phyloP scores from a whole-genome alignment of 306 rosid species.

The Inga leiocalycina region DNA sequence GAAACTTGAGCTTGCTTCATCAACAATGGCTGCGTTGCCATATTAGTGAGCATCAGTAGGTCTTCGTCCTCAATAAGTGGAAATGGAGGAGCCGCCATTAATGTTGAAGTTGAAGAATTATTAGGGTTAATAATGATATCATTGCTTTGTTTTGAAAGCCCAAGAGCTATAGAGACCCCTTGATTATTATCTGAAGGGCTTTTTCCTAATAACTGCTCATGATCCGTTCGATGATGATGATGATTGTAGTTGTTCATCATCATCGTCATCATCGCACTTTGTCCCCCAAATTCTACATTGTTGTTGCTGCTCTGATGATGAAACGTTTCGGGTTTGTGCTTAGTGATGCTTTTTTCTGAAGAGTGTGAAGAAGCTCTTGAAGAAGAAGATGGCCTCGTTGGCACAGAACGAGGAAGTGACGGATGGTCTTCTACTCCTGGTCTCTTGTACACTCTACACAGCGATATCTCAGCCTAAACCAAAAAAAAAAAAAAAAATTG shows the following conservation, averaged over 20 bases:
- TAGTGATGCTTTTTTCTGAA: conserved; percentile 16
- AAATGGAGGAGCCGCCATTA: background rate
- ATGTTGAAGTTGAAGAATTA: background rate
- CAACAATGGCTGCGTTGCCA: background rate
- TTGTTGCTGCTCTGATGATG: conserved; percentile 12
- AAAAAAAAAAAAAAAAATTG: background rate
- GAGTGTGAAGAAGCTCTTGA: conserved; percentile 36
- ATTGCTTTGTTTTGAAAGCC: conserved; percentile 59
- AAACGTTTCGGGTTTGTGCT: conserved; percentile 30
- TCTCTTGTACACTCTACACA: conserved; percentile 94
- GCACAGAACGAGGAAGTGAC: conserved; percentile 83
- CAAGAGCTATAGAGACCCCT: conserved; percentile 57
- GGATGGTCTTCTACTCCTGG: conserved; percentile 97
- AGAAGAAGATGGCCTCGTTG: conserved; percentile 60
- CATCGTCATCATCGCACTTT: background rate
- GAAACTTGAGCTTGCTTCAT: conserved; percentile 36
- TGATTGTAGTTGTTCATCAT: background rate
- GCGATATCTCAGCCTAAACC: conserved; percentile 82
- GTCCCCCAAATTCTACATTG: conserved; percentile 43
- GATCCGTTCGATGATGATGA: too few relatives aligned
- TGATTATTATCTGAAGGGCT: background rate
- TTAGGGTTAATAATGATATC: background rate
- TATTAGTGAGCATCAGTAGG: conserved; percentile 23
- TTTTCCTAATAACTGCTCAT: background rate
- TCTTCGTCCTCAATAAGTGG: conserved; percentile 44